Base-by-base conservation (phyloP, 2,329 filamentous ascomycete genomes). In the Lachnum nothofagi region DNA sequence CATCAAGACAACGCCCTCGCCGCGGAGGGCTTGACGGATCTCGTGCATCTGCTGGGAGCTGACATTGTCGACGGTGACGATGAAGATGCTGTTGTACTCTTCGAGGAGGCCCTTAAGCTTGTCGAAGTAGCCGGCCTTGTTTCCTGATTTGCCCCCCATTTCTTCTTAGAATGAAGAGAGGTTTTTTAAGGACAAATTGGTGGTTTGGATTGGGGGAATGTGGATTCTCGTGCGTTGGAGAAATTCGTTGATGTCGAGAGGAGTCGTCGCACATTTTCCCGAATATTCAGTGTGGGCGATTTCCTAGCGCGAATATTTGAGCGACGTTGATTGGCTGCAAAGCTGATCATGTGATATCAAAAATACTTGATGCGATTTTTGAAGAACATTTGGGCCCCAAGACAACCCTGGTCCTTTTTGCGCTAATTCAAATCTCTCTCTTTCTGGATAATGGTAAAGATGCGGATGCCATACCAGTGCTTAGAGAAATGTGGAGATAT, bases 41-140 rank as follows among this genome's bases (percentile, higher is more conserved):
- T 98, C 93, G 88, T 98, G 93, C 94, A 98, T 98, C 85, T 98
- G 94, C 85, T 98, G 93, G 65, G 93, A 98, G 75, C 86, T 89
- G 84, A 98, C 93, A 98, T 97, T 98, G 89, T 97, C 88, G 71
- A 91, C 86, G 70, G 71, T 83, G 74, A 95, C 91, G 74, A 98
- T 91, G 88, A 98, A 97, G 79, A 97, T 87, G 70, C 87, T 91
- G 74, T 83, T 83, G 86, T 94, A 97, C 73, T 90, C 85, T 80
- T 97, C 88, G 73, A 98, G 86, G 73, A 97, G 84, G 75, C 74
- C 74, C 86, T 96, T 95, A 74, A 98, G 90, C 90, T 97, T 97
- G 76, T 96, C 91, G 82, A 98, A 98, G 85, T 98, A 95, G 73
- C 74, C 87, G 73, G 88, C 82, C 84, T 97, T 98, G 84, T 85